phyloP scores from a whole-genome alignment of 108 stramenopile genomes.

The Cyclotella baltica region DNA sequence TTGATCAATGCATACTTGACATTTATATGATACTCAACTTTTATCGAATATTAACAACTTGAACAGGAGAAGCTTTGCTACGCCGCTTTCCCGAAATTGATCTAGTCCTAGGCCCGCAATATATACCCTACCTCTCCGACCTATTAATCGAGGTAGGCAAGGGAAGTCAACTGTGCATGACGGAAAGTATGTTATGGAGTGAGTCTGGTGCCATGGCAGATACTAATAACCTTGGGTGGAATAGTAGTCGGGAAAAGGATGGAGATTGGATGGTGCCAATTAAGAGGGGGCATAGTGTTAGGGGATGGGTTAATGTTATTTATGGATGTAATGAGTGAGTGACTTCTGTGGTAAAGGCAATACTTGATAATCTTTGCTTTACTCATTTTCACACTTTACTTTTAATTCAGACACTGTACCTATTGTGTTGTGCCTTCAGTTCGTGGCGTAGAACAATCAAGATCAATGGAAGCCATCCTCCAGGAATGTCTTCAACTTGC shows the following conservation, averaged over 20 bases:
- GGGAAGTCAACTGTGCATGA: slow-evolving; percentile 49
- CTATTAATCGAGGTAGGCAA: slow-evolving; percentile 47
- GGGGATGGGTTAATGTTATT: slow-evolving; percentile 93
- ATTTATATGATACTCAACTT: no score
- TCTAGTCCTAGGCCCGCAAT: slow-evolving; percentile 91
- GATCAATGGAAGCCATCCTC: slow-evolving; percentile 85
- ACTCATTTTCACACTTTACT: background rate
- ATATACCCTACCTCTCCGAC: slow-evolving; percentile 76
- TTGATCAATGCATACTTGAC: no score
- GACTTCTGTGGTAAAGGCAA: no score
- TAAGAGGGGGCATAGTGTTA: slow-evolving; percentile 43
- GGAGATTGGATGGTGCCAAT: slow-evolving; percentile 49
- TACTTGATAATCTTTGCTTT: slow-evolving; percentile 48
- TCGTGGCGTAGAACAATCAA: slow-evolving; percentile 92
- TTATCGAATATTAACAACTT: no score
- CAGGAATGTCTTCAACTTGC: slow-evolving; percentile 80
- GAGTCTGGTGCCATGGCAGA: slow-evolving; percentile 30
- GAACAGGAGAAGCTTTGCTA: slow-evolving; percentile 59
- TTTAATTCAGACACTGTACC: slow-evolving; percentile 69
- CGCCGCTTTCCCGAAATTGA: slow-evolving; percentile 93
- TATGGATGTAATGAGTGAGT: slow-evolving; percentile 76
- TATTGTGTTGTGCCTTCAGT: slow-evolving; percentile 93
- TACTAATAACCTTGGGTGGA: slow-evolving; percentile 3
- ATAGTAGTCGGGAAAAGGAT: slow-evolving; percentile 51
- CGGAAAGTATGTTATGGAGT: slow-evolving; percentile 53